phyloP scores from a whole-genome alignment of 1,139 yeast species.

The Hemisphaericaspora xylanilytica region DNA sequence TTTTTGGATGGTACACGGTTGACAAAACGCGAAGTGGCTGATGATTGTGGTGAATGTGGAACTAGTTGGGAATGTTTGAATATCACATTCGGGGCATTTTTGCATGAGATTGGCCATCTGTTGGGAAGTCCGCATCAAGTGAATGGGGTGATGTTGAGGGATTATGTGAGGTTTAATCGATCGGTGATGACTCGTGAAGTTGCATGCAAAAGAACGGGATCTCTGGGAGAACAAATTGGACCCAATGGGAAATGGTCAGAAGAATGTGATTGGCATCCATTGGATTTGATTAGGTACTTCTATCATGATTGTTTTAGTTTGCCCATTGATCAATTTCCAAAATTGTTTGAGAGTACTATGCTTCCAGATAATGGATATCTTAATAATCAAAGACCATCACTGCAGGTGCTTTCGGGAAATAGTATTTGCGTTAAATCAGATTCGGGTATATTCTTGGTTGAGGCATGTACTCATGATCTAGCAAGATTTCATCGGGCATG shows the following conservation, averaged over 20 bases:
- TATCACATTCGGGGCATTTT: constrained; percentile 86
- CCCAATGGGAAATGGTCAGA: constrained; percentile 55
- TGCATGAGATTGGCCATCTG: constrained; percentile 93
- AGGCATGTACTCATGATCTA: constrained; percentile 59
- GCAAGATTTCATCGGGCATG: constrained; percentile 64
- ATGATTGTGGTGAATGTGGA: constrained; percentile 81
- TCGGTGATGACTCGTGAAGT: constrained; percentile 75
- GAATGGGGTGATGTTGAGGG: constrained; percentile 86
- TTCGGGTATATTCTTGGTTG: constrained; percentile 73
- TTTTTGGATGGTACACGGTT: constrained; percentile 71
- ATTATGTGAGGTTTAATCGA: constrained; percentile 76
- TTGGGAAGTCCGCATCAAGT: constrained; percentile 93
- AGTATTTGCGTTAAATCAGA: constrained; percentile 52
- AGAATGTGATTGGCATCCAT: constrained; percentile 77
- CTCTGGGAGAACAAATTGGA: constrained; percentile 41
- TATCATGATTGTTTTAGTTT: constrained; percentile 77
- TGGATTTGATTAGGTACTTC: constrained; percentile 74
- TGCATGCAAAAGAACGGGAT: constrained; percentile 48
- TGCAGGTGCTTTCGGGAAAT: constrained; percentile 26
- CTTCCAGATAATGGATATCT: constrained; percentile 20
- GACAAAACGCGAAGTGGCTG: constrained; percentile 71
- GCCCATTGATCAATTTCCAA: constrained; percentile 56
- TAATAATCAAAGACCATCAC: constrained; percentile 23
- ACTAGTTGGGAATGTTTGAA: constrained; percentile 88
- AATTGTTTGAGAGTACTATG: constrained; percentile 26